Evolutionary conservation across 2,329 filamentous ascomycete species (phyloP).

Genomic region (Periglandula ipomoeae): DNA sequence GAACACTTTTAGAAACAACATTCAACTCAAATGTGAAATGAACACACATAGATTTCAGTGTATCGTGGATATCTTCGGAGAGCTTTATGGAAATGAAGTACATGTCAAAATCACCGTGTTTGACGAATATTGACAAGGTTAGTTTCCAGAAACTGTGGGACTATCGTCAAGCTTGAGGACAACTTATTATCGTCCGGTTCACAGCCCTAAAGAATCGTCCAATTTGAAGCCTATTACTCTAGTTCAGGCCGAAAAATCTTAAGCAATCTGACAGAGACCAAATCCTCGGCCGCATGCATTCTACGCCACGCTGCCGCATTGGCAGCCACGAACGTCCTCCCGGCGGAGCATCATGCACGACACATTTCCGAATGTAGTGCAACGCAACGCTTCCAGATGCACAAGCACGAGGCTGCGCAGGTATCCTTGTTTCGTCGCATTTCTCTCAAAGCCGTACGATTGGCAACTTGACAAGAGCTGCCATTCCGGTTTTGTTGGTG

Average conservation of each 20-base stretch:
- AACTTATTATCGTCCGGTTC: too few relatives aligned
- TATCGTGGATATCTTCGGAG: too few relatives aligned
- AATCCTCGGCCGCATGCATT: neutral
- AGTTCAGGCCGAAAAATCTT: neutral
- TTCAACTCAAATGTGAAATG: too few relatives aligned
- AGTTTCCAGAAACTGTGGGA: too few relatives aligned
- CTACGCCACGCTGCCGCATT: neutral
- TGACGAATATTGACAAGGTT: too few relatives aligned
- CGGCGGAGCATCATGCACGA: neutral
- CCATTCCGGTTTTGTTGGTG: neutral
- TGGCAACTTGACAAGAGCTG: neutral
- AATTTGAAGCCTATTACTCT: too few relatives aligned
- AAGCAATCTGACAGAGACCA: neutral
- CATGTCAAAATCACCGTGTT: too few relatives aligned
- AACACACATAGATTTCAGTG: too few relatives aligned
- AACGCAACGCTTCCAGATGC: neutral
- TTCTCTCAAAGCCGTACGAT: neutral
- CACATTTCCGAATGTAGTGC: neutral
- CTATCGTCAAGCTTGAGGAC: too few relatives aligned
- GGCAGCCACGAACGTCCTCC: neutral
- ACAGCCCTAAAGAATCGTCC: too few relatives aligned
- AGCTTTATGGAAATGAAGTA: too few relatives aligned
- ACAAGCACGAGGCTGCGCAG: neutral
- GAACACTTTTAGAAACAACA: too few relatives aligned
- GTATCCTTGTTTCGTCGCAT: neutral